Evolutionary conservation across 768 basidiomycete species (phyloP).

Genomic region (Nidula microcarpa): DNA sequence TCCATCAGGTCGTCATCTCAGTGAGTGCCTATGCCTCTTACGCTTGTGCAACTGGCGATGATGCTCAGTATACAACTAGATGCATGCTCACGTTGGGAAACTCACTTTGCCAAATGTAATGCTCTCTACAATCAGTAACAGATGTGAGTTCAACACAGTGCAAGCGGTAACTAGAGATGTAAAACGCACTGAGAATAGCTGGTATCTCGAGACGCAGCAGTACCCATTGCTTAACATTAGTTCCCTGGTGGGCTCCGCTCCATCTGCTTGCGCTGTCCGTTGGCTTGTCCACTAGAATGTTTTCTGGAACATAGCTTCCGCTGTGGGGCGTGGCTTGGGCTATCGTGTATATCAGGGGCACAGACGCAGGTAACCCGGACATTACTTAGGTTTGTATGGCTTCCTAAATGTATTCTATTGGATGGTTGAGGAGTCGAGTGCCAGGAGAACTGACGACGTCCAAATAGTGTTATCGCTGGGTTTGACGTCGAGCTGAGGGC

Average conservation of each 20-base stretch:
- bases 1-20: conserved; percentile 2
- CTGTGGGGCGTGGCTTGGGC: conserved; percentile 68
- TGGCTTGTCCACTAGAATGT: conserved; percentile 64
- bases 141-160: neutral
- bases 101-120: conserved; percentile 82
- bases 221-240: conserved; percentile 65
- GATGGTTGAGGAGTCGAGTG: too few relatives aligned
- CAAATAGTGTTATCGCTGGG: too few relatives aligned
- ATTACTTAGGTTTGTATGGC: neutral
- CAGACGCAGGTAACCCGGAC: conserved; percentile 9
- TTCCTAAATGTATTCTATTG: too few relatives aligned
- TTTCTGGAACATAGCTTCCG: conserved; percentile 63
- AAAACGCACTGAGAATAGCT: conserved; percentile 62
- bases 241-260: conserved; percentile 65
- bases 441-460: too few relatives aligned
- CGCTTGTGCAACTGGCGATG: conserved; percentile 37
- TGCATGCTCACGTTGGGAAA: conserved; percentile 1
- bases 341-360: conserved; percentile 45
- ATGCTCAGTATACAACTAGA: conserved; percentile 7
- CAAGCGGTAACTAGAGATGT: neutral
- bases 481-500: too few relatives aligned
- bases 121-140: conserved; percentile 38
- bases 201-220: conserved; percentile 58
- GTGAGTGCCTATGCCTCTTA: conserved; percentile 14
- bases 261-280: conserved; percentile 68